phyloP scores from a whole-genome alignment of 2,329 filamentous ascomycete genomes.

The Cercospora brassicicola region DNA sequence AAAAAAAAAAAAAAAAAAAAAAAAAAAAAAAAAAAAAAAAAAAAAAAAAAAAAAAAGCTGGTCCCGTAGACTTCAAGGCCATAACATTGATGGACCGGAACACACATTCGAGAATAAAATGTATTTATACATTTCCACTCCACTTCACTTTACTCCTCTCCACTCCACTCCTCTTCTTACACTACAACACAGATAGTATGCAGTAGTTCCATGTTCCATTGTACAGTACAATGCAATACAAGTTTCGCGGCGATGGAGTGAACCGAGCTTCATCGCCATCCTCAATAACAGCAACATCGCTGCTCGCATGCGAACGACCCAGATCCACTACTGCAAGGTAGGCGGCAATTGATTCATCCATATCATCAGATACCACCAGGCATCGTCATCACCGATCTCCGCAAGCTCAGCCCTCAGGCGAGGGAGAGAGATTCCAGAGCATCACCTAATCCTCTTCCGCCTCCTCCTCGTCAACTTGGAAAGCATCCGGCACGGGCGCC shows the following conservation, averaged over 20 bases:
- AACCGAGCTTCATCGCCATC: background rate
- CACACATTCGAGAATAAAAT: background rate
- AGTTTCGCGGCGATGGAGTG: background rate
- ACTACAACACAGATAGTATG: background rate
- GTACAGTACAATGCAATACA: background rate
- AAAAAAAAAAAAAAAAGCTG: background rate
- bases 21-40: no score
- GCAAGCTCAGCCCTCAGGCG: background rate
- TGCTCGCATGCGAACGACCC: no score
- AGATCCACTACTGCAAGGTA: background rate
- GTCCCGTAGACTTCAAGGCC: background rate
- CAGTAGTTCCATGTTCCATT: background rate
- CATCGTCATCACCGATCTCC: background rate
- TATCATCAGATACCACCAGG: background rate
- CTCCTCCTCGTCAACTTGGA: conserved; percentile 74
- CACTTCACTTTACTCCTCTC: background rate
- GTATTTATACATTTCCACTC: conserved; percentile 2
- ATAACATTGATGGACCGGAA: background rate
- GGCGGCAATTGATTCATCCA: background rate
- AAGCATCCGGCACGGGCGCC: conserved; percentile 67
- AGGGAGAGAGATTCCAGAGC: background rate
- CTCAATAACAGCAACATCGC: background rate
- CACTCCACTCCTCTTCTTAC: background rate
- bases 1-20: background rate
- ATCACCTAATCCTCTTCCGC: conserved; percentile 39